Conservation (phyloP, 352 stramenopile species). For the Pythium insidiosum region DNA sequence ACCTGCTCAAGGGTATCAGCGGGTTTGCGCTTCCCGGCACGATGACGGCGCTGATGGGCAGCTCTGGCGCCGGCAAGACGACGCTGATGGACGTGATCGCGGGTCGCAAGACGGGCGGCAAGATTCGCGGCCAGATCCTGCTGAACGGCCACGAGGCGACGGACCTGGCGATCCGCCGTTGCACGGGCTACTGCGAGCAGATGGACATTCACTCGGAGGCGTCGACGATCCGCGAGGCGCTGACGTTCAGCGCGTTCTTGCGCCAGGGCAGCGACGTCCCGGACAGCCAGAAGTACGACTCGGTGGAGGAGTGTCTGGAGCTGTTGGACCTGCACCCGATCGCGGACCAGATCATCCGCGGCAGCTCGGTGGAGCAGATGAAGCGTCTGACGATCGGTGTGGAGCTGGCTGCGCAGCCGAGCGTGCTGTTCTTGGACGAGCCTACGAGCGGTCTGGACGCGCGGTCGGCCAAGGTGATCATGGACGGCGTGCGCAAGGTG, state of each 20-base stretch:
- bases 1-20: no score
- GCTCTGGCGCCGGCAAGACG: no score
- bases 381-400: conserved; percentile 49
- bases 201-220: conserved; percentile 89
- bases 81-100: no score
- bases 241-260: conserved; percentile 90
- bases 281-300: conserved; percentile 19
- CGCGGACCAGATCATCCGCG: no score
- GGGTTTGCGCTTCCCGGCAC: no score
- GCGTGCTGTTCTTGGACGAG: conserved; percentile 72
- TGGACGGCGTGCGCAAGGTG: conserved; percentile 78
- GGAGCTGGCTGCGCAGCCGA: conserved; percentile 66
- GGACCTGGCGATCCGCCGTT: no score
- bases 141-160: no score
- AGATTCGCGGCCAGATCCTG: no score
- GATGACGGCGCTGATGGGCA: no score
- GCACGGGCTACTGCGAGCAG: conserved; percentile 72
- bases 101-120: no score
- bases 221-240: conserved; percentile 86
- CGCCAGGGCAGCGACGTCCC: conserved; percentile 24
- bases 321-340: conserved; percentile 24
- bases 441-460: conserved; percentile 83
- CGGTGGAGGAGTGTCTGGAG: conserved; percentile 25
- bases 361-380: no score
- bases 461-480: conserved; percentile 65